phyloP scores from a whole-genome alignment of 108 stramenopile genomes.

The Fragilaria radians region DNA sequence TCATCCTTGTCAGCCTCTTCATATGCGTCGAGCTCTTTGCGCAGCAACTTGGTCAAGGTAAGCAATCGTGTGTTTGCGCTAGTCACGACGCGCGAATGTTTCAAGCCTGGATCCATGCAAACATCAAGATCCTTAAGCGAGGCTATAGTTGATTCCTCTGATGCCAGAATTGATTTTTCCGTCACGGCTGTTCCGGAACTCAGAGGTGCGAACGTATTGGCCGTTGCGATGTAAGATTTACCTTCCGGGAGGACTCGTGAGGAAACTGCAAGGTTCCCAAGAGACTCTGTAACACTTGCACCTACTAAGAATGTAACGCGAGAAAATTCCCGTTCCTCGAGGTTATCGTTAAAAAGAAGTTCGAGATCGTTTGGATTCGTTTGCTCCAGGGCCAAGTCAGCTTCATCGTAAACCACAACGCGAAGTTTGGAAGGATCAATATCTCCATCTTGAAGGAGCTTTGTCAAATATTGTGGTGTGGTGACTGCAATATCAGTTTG shows the following conservation, averaged over 20 bases:
- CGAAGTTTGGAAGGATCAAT: slow-evolving; percentile 62
- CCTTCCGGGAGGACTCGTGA: slow-evolving; percentile 68
- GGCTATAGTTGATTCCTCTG: slow-evolving; percentile 20
- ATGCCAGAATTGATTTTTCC: background rate
- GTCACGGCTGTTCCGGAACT: slow-evolving; percentile 7
- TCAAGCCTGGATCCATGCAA: slow-evolving; percentile 69
- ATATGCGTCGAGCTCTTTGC: slow-evolving; percentile 62
- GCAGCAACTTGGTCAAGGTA: slow-evolving; percentile 53
- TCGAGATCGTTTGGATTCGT: slow-evolving; percentile 40
- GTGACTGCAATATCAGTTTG: slow-evolving; percentile 84
- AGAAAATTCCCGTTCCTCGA: slow-evolving; percentile 36
- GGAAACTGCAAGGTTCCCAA: slow-evolving; percentile 64
- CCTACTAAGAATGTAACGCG: slow-evolving; percentile 73
- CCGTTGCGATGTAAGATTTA: slow-evolving; percentile 74
- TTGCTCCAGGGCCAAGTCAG: slow-evolving; percentile 78
- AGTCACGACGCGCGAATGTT: slow-evolving; percentile 52
- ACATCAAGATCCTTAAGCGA: slow-evolving; percentile 65
- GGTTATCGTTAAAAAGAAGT: slow-evolving; percentile 52
- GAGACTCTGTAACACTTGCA: slow-evolving; percentile 70
- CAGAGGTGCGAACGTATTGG: slow-evolving; percentile 45
- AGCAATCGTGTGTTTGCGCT: slow-evolving; percentile 32
- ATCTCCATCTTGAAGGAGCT: slow-evolving; percentile 67
- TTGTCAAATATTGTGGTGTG: slow-evolving; percentile 63
- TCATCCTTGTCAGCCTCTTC: slow-evolving; percentile 20
- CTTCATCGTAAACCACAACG: slow-evolving; percentile 71